Conservation (phyloP, 192 early-diverging fungal species). For the Glomus cerebriforme region DNA sequence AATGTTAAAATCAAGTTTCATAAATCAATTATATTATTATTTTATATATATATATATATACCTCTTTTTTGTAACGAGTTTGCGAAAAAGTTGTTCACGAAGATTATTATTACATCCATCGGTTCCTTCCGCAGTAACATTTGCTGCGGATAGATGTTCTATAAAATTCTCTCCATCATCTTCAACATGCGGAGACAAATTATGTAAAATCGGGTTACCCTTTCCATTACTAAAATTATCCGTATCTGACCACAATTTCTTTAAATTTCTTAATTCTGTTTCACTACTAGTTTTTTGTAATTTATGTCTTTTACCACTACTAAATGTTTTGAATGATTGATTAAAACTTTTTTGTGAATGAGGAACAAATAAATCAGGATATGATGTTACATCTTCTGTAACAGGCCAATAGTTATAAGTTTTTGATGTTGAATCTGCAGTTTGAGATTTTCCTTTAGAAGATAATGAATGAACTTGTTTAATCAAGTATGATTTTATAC, state of each 20-base stretch:
- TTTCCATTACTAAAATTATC: neutral
- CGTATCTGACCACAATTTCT: neutral
- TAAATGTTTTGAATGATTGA: neutral
- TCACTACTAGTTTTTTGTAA: conserved; percentile 27
- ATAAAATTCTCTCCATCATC: neutral
- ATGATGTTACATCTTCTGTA: neutral
- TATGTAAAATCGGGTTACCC: neutral
- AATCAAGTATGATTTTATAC: conserved; percentile 21
- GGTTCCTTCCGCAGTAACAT: neutral
- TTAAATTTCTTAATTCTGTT: conserved; percentile 15
- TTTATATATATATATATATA: too few relatives aligned
- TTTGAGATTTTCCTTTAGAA: neutral
- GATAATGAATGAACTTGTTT: conserved; percentile 22
- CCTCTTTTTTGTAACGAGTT: conserved; percentile 29
- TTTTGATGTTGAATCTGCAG: neutral
- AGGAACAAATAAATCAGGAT: neutral
- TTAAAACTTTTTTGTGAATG: neutral
- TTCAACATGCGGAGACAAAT: conserved; percentile 2
- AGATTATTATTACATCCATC: neutral
- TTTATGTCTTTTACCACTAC: conserved; percentile 5
- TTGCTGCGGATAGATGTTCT: neutral
- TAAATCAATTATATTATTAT: neutral
- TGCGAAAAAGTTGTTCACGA: conserved; percentile 16
- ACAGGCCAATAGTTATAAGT: conserved; percentile 29
- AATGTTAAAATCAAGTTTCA: neutral